These are phyloP conservation scores for Taphrina communis DNA, from an alignment of 1,139 yeast genomes.

Conservation along the genomic window DNA sequence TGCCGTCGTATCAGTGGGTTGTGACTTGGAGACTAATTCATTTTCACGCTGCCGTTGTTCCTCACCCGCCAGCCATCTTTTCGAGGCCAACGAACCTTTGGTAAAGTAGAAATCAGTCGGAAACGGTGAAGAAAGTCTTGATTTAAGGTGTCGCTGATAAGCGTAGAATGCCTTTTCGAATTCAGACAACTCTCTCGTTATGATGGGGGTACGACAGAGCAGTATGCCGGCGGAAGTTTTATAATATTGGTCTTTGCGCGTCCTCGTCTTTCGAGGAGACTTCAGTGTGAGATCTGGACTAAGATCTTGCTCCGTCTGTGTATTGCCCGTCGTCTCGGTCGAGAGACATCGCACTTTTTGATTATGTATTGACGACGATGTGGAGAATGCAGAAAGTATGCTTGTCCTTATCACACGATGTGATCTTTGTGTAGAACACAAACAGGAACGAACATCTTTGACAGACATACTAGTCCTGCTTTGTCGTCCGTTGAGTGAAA, in stretches of 20 bases:
- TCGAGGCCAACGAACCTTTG: constrained; percentile 87
- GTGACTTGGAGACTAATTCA: constrained; percentile 63
- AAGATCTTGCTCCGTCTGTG: not conserved
- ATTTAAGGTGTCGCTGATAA: constrained; percentile 85
- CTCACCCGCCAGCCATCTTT: constrained; percentile 76
- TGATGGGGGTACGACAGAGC: constrained; percentile 79
- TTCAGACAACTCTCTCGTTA: constrained; percentile 74
- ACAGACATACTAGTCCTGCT: constrained; percentile 3
- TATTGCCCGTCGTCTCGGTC: not conserved
- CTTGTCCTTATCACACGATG: not conserved
- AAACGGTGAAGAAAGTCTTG: constrained; percentile 95
- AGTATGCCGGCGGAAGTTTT: constrained; percentile 56
- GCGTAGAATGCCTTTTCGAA: constrained; percentile 78
- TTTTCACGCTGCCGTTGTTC: constrained; percentile 69
- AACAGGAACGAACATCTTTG: constrained; percentile 14
- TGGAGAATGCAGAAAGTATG: not conserved
- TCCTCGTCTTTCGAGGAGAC: constrained; percentile 6
- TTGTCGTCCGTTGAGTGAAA: not conserved
- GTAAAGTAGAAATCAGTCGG: constrained; percentile 92
- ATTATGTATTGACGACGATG: constrained; percentile 1
- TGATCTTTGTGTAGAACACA: constrained; percentile 2
- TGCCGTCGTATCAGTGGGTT: constrained; percentile 58
- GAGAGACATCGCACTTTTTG: not conserved
- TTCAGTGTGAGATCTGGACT: constrained; percentile 5
- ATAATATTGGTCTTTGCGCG: constrained; percentile 23